phyloP scores from a whole-genome alignment of 2,329 filamentous ascomycete species.

The Calonectria fujianensis region DNA sequence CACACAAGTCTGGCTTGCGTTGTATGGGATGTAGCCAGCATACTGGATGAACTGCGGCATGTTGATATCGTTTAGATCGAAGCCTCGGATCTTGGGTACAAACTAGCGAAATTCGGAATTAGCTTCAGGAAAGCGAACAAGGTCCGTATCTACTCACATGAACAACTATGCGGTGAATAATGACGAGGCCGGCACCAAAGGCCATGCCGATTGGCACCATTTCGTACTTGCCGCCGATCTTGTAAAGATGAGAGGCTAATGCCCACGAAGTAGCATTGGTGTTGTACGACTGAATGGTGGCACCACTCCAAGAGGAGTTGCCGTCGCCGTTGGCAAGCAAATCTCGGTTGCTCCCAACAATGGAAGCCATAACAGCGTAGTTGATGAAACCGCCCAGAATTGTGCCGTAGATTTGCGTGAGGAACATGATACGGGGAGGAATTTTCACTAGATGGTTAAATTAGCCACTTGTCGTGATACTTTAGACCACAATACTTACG shows the following conservation, averaged over 20 bases:
- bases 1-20: conserved; percentile 73
- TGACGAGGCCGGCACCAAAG: conserved; percentile 67
- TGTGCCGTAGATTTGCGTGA: conserved; percentile 74
- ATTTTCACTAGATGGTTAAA: conserved; percentile 67
- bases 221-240: conserved; percentile 63
- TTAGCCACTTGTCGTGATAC: conserved; percentile 43
- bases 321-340: conserved; percentile 68
- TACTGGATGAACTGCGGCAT: conserved; percentile 73
- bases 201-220: conserved; percentile 71
- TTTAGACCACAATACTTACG: conserved; percentile 59
- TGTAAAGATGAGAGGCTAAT: conserved; percentile 72
- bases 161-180: conserved; percentile 65
- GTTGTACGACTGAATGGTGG: conserved; percentile 69
- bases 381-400: conserved; percentile 72
- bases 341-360: conserved; percentile 69
- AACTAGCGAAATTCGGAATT: conserved; percentile 59
- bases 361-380: conserved; percentile 74
- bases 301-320: conserved; percentile 71
- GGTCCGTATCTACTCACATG: conserved; percentile 57
- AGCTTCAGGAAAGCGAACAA: not conserved
- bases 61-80: conserved; percentile 68
- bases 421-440: conserved; percentile 72
- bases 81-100: conserved; percentile 65
- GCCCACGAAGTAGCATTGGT: conserved; percentile 70
- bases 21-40: conserved; percentile 73